These are phyloP conservation scores for Solanum okadae DNA, from an alignment of 257 asterid genomes.

Conservation along the genomic window DNA sequence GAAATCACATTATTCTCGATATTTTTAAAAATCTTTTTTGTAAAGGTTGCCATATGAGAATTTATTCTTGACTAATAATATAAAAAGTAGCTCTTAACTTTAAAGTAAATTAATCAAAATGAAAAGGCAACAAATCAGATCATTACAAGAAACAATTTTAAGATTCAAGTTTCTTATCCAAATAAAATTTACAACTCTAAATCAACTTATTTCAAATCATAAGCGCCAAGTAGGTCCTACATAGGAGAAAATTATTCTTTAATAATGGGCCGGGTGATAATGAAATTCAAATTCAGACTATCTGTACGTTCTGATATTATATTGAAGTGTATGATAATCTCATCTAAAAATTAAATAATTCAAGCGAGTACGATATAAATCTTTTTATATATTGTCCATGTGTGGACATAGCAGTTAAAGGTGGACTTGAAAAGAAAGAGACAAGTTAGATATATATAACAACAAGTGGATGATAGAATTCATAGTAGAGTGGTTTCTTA, in stretches of 20 bases:
- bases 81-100: neutral
- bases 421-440: no score
- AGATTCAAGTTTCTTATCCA: neutral
- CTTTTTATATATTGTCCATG: neutral
- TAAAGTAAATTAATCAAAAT: neutral
- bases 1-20: neutral
- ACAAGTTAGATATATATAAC: neutral
- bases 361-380: neutral
- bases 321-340: neutral
- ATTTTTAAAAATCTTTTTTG: no score
- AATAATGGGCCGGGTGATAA: neutral
- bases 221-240: neutral
- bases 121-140: neutral
- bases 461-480: neutral
- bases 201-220: neutral
- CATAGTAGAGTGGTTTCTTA: slow-evolving; percentile 4
- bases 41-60: neutral
- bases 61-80: neutral
- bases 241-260: neutral
- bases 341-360: neutral
- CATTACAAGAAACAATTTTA: neutral
- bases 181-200: neutral
- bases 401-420: neutral
- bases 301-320: neutral
- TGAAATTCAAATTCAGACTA: neutral